Evolutionary conservation across 176 grass and related monocot species (phyloP), one percentile per base, ranked within the genome.

Genomic region (Bolboschoenus planiculmis): DNA sequence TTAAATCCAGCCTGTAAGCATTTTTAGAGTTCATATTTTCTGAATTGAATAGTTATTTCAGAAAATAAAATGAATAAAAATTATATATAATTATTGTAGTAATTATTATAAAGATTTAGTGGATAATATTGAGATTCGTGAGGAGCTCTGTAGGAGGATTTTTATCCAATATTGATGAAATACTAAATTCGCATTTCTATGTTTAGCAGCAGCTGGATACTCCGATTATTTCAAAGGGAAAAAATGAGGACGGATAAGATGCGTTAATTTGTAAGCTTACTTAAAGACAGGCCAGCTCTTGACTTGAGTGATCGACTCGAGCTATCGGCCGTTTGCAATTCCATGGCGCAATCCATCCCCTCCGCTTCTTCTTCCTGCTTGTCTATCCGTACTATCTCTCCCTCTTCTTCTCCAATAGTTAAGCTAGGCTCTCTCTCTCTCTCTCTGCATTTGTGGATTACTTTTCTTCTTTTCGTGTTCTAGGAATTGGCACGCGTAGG

Each of bases 291-390:
- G 1, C 4, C 63, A 6, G 63, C 33, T 30, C 33, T 67, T 4
- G 29, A 8, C 11, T n/a, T n/a, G n/a, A n/a, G n/a, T n/a, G n/a
- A n/a, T n/a, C n/a, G 36, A 21, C 15, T 71, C 20, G 36, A 40
- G 66, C 66, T 21, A 62, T 65, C 62, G 44, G 23, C 51, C 43
- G 5, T 34, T 60, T 80, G 27, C 3, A 64, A 27, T 44, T 26
- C 79, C 50, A 81, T 81, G 79, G 79, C 79, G 11, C 79, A 62
- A 43, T 81, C 36, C 20, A 20, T 72, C 67, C 20, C 43, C 66
- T 11, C 40, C 10, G 68, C 23, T 67, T 67, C 54, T 81, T 35
- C 59, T 29, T 29, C 71, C 43, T 50, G 43, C 71, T 50, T 26
- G 5, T 50, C 43, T 29, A 46, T 74, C n/a, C 23, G 40, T 74